Evolutionary conservation across 495 filamentous ascomycete genomes (phyloP), one percentile per base, ranked within the genome.

Genomic region (Neurospora sp.): DNA sequence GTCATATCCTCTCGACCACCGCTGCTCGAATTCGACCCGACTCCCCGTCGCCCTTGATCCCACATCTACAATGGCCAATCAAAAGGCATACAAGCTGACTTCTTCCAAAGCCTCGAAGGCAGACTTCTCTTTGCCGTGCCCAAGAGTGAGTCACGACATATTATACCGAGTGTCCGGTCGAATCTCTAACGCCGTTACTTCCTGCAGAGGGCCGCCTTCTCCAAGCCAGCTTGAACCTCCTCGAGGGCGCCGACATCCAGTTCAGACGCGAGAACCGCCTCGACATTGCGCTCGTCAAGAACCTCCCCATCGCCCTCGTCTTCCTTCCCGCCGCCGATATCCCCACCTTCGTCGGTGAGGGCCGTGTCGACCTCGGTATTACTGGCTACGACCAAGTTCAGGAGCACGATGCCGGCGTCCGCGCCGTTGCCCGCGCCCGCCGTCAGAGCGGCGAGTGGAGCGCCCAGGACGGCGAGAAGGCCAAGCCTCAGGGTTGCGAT

Each of bases 271-370:
- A 96, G 85, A 92, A 89, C 81, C 92, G 96, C 70, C 91, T 97
- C 74, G 96, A 99, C 82, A 97, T 98, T 82, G 96, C 96, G 16
- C 89, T 98, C 27, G 94, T 97, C 79, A 92, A 96, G 85, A 98
- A 98, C 84, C 89, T 94, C 40, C 93, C 92, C 39, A 93, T 99
- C 74, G 96, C 95, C 14, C 92, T 99, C 74, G 89, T 99, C 82
- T 99, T 99, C 87, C 93, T 99, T 44, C 96, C 96, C 35, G 96
- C 94, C 41, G 94, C 93, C 72, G 96, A 98, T 81, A 99, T 99
- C 79, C 96, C 96, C 37, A 95, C 92, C 71, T 98, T 98, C 76
- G 94, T 99, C 59, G 96, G 94, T 38, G 94, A 98, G 81, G 96
- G 96, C 39, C 89, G 91, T 70, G 96, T 98, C 16, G 94, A 96